Evolutionary conservation across 73 alveolate species (phyloP).

Genomic region (Symbiodinium natans): DNA sequence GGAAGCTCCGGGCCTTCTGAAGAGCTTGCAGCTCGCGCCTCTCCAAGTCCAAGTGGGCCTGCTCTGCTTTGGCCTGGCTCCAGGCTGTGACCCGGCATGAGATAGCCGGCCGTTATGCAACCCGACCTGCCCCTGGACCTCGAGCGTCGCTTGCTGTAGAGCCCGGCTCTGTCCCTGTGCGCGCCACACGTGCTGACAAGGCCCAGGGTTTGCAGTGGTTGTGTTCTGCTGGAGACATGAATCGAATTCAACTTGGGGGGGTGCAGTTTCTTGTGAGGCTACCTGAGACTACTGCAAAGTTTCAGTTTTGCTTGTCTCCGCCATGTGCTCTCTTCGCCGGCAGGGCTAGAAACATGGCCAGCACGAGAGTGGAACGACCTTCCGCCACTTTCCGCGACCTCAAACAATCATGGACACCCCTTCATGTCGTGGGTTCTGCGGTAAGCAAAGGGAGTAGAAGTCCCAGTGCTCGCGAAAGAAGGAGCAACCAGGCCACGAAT

Average conservation of each 20-base stretch:
- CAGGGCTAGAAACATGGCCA: too few species aligned
- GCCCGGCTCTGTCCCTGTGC: slow-evolving; percentile 83
- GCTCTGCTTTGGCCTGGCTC: slow-evolving; percentile 7
- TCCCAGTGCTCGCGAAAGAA: slow-evolving; percentile 79
- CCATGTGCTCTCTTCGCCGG: too few species aligned
- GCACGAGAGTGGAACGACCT: too few species aligned
- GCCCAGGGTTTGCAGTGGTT: too few species aligned
- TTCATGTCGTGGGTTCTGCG: not conserved
- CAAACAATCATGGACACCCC: not conserved
- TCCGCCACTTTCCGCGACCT: too few species aligned
- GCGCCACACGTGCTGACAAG: not conserved
- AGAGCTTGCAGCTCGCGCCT: slow-evolving; percentile 48
- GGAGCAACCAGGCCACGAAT: slow-evolving; percentile 83
- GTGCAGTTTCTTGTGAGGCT: too few species aligned
- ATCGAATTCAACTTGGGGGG: too few species aligned
- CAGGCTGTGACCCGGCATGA: not conserved
- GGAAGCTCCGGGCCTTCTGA: too few species aligned
- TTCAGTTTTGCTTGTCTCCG: too few species aligned
- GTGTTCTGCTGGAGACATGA: too few species aligned
- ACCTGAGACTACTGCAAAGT: too few species aligned
- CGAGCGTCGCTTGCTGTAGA: slow-evolving; percentile 40
- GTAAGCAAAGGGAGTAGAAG: slow-evolving; percentile 59
- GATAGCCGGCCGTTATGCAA: too few species aligned
- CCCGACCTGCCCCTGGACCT: slow-evolving; percentile 42
- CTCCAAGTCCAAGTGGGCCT: slow-evolving; percentile 23